phyloP scores from a whole-genome alignment of 23 red algal species.

The Chondrus crispus region DNA sequence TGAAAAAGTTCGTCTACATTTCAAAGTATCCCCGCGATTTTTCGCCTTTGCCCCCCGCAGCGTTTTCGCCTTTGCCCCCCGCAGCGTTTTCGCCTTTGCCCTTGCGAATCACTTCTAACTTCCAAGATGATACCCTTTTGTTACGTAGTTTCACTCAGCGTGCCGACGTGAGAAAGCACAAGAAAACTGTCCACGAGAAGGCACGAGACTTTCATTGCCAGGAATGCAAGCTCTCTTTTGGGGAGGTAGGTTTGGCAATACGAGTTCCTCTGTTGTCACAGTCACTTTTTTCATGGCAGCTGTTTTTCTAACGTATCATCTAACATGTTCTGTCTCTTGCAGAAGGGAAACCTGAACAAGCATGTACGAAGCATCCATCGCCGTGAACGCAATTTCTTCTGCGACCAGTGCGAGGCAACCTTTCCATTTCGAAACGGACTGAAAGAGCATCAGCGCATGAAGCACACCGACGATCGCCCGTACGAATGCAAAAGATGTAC shows the following conservation, averaged over 20 bases:
- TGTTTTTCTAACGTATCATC: no score
- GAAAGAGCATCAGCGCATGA: conserved; percentile 52
- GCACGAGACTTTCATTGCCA: conserved; percentile 55
- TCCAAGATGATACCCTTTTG: background rate
- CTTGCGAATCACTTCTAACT: background rate
- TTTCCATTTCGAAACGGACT: conserved; percentile 73
- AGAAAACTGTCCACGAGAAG: conserved; percentile 63
- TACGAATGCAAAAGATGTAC: conserved; percentile 39
- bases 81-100: background rate
- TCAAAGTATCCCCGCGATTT: background rate
- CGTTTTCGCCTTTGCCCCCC: background rate
- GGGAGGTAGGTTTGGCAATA: conserved; percentile 44
- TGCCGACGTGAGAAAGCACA: conserved; percentile 57
- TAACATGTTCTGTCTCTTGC: no score
- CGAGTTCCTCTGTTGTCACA: no score
- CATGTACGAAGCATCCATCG: conserved; percentile 63
- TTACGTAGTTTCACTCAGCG: conserved; percentile 39
- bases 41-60: background rate
- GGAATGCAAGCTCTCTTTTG: conserved; percentile 47
- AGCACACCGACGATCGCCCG: conserved; percentile 48
- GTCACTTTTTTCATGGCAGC: no score
- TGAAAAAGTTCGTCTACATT: conserved; percentile 7
- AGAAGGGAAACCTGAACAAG: conserved; percentile 65
- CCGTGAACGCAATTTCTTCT: conserved; percentile 56
- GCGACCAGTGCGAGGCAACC: conserved; percentile 49